Base-by-base conservation (phyloP, 2,329 filamentous ascomycete genomes). In the Aureobasidium leucospermi region DNA sequence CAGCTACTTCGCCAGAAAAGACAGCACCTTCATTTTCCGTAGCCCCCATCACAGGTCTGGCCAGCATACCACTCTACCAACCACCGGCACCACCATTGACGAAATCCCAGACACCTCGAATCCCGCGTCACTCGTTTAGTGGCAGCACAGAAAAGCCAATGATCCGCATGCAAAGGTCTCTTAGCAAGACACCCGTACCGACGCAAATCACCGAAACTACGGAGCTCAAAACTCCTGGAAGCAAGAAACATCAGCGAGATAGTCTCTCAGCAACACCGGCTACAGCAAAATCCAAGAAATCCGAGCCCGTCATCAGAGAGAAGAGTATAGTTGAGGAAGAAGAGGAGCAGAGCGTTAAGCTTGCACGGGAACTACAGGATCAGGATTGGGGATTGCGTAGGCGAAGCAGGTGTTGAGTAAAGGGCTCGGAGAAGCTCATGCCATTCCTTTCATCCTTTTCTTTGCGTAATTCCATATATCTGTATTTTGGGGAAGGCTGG, bases 301-400 rank as follows among this genome's bases (percentile, higher is more conserved):
- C 65, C 39, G 67, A 65, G 42, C 16, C 23, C 11, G 41, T 52
- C 6, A 41, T 29, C 19, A 69, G 68, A 56, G 67, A 68, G 19
- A 63, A 58, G 19, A 56, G 60, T 19, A 58, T 53, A 13, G 23
- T 32, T 13, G 62, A 63, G 32, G 51, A 55, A 9, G 59, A 63
- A 39, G 66, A 68, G 49, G 69, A 71, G 41, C 42, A 53, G 48
- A 65, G 55, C 11, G 58, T 71, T 19, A 67, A 64, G 42, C 59
- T 73, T 9, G 70, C 70, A 13, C 58, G 67, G 48, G 64, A 71
- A 55, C 62, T 73, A 36, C 51, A 61, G n/a, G 51, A 56, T 32
- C 32, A 60, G 16, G 59, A 60, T 34, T 60, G 51, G 59, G 59
- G 59, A 10, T 39, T 60, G 34, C 49, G 59, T 9, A 46, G 59